phyloP scores from a whole-genome alignment of 345 rosid species.

The Lepidium didymum region DNA sequence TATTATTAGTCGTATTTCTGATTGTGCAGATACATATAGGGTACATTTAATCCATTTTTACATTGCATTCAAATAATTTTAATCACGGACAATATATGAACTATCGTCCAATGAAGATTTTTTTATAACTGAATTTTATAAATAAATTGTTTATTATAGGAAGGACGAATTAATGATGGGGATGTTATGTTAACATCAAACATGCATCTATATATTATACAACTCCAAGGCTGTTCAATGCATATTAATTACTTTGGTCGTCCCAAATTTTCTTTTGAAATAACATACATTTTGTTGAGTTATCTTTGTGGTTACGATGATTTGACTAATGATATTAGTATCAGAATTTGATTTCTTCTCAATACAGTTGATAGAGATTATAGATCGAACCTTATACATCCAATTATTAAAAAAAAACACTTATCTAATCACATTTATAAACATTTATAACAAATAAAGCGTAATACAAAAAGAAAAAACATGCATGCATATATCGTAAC shows the following conservation, averaged over 20 bases:
- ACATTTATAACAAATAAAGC: neutral
- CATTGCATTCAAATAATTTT: neutral
- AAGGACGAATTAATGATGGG: neutral
- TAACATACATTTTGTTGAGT: neutral
- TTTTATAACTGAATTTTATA: neutral
- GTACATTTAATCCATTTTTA: neutral
- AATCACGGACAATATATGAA: neutral
- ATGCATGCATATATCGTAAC: neutral
- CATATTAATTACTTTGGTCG: neutral
- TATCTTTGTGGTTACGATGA: too few relatives aligned
- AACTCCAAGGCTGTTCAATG: slow-evolving; percentile 17
- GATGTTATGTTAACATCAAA: slow-evolving; percentile 17
- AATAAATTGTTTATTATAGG: neutral
- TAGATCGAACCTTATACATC: too few relatives aligned
- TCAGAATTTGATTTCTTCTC: too few relatives aligned
- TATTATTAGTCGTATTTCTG: too few relatives aligned
- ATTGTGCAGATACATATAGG: too few relatives aligned
- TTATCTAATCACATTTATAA: too few relatives aligned
- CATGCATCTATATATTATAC: slow-evolving; percentile 15
- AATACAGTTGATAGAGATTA: too few relatives aligned
- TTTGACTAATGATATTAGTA: too few relatives aligned
- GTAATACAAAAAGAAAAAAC: too few relatives aligned
- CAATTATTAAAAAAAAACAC: too few relatives aligned
- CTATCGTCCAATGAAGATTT: neutral
- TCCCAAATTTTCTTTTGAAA: neutral